Evolutionary conservation across 805 yeast species (phyloP), one percentile per base, ranked within the genome.

Genomic region (Saccharomyces mikatae): DNA sequence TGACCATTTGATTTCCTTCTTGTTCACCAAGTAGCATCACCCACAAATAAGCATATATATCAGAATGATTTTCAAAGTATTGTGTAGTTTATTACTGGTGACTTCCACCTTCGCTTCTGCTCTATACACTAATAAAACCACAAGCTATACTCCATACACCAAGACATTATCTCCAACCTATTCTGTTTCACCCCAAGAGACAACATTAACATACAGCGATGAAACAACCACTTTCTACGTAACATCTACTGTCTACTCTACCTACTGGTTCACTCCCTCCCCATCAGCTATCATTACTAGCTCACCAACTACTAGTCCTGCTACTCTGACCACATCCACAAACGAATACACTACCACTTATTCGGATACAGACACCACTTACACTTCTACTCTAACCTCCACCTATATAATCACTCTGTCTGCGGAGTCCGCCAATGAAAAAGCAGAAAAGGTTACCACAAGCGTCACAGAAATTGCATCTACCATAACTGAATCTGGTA

Each of bases 301-400:
- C 28, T 52, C 61, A 26, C 52, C 62, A 26, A 58, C 65, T 49
- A 56, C 58, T 17, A 52, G 46, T 21, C 28, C 52, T 11, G 31
- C 51, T 21, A 51, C 49, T 32, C 36, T 32, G n/a, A 48, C 47
- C 29, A 46, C 50, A 36, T 32, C 41, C 21, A 28, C 50, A 30
- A 27, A 17, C 36, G 31, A 49, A 44, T 29, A 49, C 30, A 28
- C 44, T 44, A 54, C 52, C 28, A 53, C 54, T 21, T 53, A 29
- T 41, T 26, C 46, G 6, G 46, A 49, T 21, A 22, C 57, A 36
- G 59, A 54, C 17, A 53, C 53, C 17, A 32, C 54, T 31, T 57
- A 50, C 51, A 59, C 62, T 41, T 61, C 67, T 8, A 62, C 64
- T 30, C 49, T 62, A 46, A 63, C 67, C 6, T 54, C 61, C 41